A percentile compares a stretch with the other conserved stretches of the same genome.
Conservation (phyloP, 495 filamentous ascomycete genomes). For the Penicillium soppii region DNA sequence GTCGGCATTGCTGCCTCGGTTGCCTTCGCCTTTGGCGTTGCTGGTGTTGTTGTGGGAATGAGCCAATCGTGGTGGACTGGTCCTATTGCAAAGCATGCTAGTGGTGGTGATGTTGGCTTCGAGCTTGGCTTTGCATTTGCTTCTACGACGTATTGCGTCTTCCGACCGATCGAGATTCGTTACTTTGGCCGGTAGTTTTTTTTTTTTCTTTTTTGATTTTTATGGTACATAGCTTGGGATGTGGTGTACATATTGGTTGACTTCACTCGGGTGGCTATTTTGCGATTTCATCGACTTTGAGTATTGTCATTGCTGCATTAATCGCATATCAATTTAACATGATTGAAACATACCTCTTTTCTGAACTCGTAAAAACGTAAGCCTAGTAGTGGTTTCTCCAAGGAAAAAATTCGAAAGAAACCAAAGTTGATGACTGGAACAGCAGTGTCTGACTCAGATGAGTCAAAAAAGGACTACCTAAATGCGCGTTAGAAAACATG, state of each 20-base stretch:
- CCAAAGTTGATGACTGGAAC: too few relatives aligned
- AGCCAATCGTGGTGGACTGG: slow-evolving; percentile 74
- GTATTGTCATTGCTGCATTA: too few relatives aligned
- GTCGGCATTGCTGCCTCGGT: slow-evolving; percentile 66
- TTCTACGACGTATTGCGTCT: slow-evolving; percentile 25
- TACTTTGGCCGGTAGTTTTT: slow-evolving; percentile 33
- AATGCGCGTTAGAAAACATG: too few relatives aligned
- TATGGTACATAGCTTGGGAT: background rate
- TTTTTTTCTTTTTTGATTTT: slow-evolving; percentile 1
- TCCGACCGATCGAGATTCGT: slow-evolving; percentile 39
- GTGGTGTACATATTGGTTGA: slow-evolving; percentile 16
- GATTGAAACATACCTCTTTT: background rate
- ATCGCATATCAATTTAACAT: too few relatives aligned
- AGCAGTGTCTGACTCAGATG: too few relatives aligned
- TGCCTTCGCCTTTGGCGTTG: slow-evolving; percentile 67
- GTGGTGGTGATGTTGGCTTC: slow-evolving; percentile 75
- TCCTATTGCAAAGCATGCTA: slow-evolving; percentile 65
- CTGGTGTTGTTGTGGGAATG: slow-evolving; percentile 77
- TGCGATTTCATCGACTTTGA: background rate
- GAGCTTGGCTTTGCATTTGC: slow-evolving; percentile 57
- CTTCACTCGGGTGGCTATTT: background rate
- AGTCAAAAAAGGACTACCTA: too few relatives aligned
- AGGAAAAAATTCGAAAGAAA: too few relatives aligned
- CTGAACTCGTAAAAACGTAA: too few relatives aligned
- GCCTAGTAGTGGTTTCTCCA: too few relatives aligned